These are phyloP conservation scores for Thraustochytrium sp. DNA, from an alignment of 352 stramenopile genomes.

Conservation along the genomic window DNA sequence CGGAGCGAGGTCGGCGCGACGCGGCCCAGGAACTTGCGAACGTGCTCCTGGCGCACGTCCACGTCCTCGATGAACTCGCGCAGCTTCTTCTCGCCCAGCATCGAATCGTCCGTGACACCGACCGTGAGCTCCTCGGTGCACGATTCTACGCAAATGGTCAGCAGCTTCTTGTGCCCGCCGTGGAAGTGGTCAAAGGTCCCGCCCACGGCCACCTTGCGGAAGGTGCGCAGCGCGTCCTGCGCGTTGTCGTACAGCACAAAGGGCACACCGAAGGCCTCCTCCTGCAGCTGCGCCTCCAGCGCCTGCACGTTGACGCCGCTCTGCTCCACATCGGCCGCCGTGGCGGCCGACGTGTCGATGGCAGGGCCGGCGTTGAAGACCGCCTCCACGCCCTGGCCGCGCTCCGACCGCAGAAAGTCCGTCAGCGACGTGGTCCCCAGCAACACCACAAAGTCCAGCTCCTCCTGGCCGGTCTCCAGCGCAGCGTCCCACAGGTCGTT, in stretches of 20 bases:
- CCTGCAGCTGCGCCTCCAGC: slow-evolving; percentile 18
- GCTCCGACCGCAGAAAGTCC: background rate
- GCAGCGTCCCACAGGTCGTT: slow-evolving; percentile 38
- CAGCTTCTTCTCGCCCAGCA: slow-evolving; percentile 44
- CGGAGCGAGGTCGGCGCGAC: slow-evolving; percentile 22
- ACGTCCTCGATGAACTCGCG: slow-evolving; percentile 35
- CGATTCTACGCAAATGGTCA: slow-evolving; percentile 3
- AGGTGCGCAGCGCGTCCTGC: background rate
- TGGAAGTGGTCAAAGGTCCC: slow-evolving; percentile 49
- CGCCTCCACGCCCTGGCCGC: background rate
- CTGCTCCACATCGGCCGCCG: background rate
- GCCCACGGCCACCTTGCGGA: slow-evolving; percentile 53
- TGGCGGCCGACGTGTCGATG: background rate
- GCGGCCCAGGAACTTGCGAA: slow-evolving; percentile 3
- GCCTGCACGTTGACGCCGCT: background rate
- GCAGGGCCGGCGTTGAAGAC: background rate
- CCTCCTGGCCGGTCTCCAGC: background rate
- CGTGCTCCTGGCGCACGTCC: slow-evolving; percentile 16
- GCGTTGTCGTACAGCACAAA: slow-evolving; percentile 29
- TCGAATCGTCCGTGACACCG: slow-evolving; percentile 36
- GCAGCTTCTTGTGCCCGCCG: slow-evolving; percentile 47
- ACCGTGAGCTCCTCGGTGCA: slow-evolving; percentile 2
- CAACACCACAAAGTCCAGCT: slow-evolving; percentile 1
- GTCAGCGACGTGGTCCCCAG: background rate
- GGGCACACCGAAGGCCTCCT: slow-evolving; percentile 23